These are phyloP conservation scores for Cucurbita argyrosperma DNA, from an alignment of 306 rosid genomes.

Conservation along the genomic window DNA sequence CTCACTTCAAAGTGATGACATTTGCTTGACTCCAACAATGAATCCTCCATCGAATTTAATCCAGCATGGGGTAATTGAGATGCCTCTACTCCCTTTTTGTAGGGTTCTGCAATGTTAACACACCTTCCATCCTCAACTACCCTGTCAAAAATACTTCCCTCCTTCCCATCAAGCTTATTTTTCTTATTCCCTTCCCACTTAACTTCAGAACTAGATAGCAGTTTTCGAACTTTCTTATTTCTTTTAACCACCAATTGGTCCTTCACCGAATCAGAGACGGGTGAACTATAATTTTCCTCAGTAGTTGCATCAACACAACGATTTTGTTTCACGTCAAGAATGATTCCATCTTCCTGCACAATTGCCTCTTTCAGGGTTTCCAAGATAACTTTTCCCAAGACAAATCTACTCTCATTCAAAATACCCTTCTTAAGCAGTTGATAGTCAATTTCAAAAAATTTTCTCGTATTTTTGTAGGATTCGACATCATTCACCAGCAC, in stretches of 20 bases:
- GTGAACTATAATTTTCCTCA: constrained; percentile 10
- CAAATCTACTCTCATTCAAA: constrained; percentile 47
- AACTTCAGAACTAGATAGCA: constrained; percentile 9
- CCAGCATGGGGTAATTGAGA: constrained; percentile 6
- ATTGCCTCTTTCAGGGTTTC: constrained; percentile 46
- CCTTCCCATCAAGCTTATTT: constrained; percentile 18
- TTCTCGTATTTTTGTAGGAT: constrained; percentile 26
- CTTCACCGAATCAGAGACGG: constrained; percentile 16
- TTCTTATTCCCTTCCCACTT: constrained; percentile 22
- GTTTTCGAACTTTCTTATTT: constrained; percentile 10
- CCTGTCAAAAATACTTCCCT: constrained; percentile 4
- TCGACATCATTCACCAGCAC: constrained; percentile 24
- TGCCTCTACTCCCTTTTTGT: constrained; percentile 9
- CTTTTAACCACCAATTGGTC: constrained; percentile 12
- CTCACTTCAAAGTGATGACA: constrained; percentile 2
- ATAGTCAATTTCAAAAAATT: constrained; percentile 41
- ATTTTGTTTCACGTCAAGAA: constrained; percentile 16
- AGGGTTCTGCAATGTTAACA: constrained; percentile 12
- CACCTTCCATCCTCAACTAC: constrained; percentile 1
- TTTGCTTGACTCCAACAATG: neutral
- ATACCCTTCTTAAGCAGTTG: constrained; percentile 30
- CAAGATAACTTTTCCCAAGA: constrained; percentile 58
- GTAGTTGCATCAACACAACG: constrained; percentile 7
- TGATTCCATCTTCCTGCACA: constrained; percentile 15
- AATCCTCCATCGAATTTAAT: constrained; percentile 9